Evolutionary conservation across 768 basidiomycete species (phyloP).

Genomic region (Termitomyces sp.): DNA sequence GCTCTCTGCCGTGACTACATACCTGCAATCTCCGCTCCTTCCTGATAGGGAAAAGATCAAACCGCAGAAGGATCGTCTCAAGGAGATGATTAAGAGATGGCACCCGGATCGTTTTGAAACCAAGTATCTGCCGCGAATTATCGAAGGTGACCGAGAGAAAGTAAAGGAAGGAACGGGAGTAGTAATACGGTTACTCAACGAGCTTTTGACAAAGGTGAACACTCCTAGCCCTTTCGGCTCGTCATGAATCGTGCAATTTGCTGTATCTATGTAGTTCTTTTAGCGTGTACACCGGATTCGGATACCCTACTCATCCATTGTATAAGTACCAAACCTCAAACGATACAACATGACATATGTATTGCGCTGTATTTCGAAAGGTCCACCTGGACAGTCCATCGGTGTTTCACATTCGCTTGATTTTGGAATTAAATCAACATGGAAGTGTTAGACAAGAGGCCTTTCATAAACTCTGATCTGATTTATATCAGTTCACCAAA

Average conservation of each 20-base stretch:
- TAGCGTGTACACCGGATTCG: slow-evolving; percentile 20
- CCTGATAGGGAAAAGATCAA: slow-evolving; percentile 47
- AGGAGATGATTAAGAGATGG: slow-evolving; percentile 71
- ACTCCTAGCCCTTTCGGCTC: slow-evolving; percentile 16
- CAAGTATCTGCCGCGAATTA: slow-evolving; percentile 57
- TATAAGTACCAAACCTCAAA: slow-evolving; percentile 19
- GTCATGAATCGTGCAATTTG: slow-evolving; percentile 10
- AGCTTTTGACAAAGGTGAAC: slow-evolving; percentile 53
- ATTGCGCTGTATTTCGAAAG: background rate
- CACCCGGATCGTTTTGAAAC: slow-evolving; percentile 82
- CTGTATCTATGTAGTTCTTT: slow-evolving; percentile 17
- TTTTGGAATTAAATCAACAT: background rate
- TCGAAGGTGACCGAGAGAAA: slow-evolving; percentile 54
- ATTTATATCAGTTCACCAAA: no score
- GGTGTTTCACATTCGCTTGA: background rate
- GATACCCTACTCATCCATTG: slow-evolving; percentile 22
- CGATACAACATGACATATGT: slow-evolving; percentile 15
- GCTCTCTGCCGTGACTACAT: slow-evolving; percentile 46
- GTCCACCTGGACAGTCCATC: background rate
- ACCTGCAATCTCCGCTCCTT: slow-evolving; percentile 53
- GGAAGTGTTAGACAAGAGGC: background rate
- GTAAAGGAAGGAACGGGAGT: slow-evolving; percentile 69
- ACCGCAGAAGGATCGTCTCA: slow-evolving; percentile 62
- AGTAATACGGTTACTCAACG: slow-evolving; percentile 68
- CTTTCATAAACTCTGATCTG: background rate